A percentile compares a stretch with the other conserved stretches of the same genome.
These are phyloP conservation scores for Metschnikowia similis DNA, from an alignment of 805 yeast genomes.

Conservation along the genomic window DNA sequence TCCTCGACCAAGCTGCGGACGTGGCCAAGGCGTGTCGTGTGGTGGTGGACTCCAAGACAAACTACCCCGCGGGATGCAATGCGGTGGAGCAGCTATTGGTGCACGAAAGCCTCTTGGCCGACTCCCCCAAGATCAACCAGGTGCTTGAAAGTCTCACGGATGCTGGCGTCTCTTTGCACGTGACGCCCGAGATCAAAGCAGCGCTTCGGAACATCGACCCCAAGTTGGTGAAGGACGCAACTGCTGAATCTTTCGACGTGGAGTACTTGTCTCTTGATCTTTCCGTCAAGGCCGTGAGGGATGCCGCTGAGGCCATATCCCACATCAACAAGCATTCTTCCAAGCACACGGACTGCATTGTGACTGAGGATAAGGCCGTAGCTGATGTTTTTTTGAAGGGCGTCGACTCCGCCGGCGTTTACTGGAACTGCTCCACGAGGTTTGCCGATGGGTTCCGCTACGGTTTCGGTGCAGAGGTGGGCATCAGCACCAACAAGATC, in stretches of 20 bases:
- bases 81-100: constrained; percentile 87
- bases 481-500: constrained; percentile 92
- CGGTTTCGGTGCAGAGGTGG: constrained; percentile 98
- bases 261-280: constrained; percentile 84
- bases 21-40: constrained; percentile 70
- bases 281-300: constrained; percentile 61
- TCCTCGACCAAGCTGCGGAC: constrained; percentile 74
- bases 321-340: constrained; percentile 93
- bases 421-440: constrained; percentile 96
- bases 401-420: constrained; percentile 92
- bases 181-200: constrained; percentile 47
- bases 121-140: constrained; percentile 16
- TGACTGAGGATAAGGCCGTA: constrained; percentile 65
- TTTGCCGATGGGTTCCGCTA: constrained; percentile 98
- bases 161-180: constrained; percentile 71
- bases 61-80: constrained; percentile 99
- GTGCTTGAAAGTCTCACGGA: constrained; percentile 44
- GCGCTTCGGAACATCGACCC: constrained; percentile 19
- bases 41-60: constrained; percentile 83
- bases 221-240: constrained; percentile 43
- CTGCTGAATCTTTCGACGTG: constrained; percentile 66
- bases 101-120: constrained; percentile 38
- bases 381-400: constrained; percentile 81
- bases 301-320: constrained; percentile 66
- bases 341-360: constrained; percentile 90